Evolutionary conservation across 1,139 yeast species (phyloP).

Genomic region (Candida freyschussii): DNA sequence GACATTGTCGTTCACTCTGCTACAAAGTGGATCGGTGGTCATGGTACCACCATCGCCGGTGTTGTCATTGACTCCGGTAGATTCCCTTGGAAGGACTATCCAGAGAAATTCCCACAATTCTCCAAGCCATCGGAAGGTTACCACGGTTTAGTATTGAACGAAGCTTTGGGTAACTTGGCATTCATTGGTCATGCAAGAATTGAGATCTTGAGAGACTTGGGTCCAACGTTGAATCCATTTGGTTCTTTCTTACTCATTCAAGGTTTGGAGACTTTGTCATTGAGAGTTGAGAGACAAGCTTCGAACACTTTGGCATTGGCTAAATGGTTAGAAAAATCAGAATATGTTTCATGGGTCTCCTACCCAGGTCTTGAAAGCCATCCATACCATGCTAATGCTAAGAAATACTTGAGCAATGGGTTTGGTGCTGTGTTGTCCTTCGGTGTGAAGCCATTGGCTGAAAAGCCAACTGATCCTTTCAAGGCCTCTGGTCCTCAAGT

Average conservation of each 20-base stretch:
- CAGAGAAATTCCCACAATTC: constrained; percentile 86
- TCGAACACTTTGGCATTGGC: constrained; percentile 82
- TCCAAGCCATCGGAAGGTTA: constrained; percentile 89
- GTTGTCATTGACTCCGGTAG: constrained; percentile 85
- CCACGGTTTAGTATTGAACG: constrained; percentile 81
- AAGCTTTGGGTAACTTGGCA: constrained; percentile 76
- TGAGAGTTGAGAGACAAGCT: constrained; percentile 91
- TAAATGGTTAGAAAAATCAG: constrained; percentile 63
- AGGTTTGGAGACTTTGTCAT: constrained; percentile 90
- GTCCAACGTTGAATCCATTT: constrained; percentile 86
- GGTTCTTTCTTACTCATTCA: constrained; percentile 80
- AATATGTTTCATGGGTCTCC: constrained; percentile 80
- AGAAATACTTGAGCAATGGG: constrained; percentile 72
- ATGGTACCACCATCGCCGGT: constrained; percentile 95
- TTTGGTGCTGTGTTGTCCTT: constrained; percentile 86
- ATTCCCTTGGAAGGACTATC: constrained; percentile 85
- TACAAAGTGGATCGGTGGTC: constrained; percentile 98
- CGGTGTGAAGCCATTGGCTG: constrained; percentile 69
- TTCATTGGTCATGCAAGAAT: constrained; percentile 77
- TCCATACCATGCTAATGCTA: constrained; percentile 74
- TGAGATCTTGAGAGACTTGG: constrained; percentile 87
- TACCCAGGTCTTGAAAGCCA: constrained; percentile 88
- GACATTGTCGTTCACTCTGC: constrained; percentile 86
- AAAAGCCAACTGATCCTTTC: constrained; percentile 49
- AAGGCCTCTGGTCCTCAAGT: constrained; percentile 73